phyloP scores from a whole-genome alignment of 1,284 basidiomycete genomes.

The Cerrena zonata region DNA sequence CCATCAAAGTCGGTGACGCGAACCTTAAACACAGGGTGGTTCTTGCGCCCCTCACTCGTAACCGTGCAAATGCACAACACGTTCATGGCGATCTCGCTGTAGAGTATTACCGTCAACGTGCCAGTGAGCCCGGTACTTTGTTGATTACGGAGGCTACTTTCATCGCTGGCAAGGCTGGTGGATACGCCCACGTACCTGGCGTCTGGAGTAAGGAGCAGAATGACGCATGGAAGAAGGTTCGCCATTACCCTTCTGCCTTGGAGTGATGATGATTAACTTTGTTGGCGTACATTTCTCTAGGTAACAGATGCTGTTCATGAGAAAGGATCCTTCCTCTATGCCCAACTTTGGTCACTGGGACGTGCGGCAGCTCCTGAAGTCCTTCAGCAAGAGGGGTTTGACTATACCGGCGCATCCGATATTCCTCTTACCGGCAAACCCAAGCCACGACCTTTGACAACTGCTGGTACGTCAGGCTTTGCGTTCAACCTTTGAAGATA shows the following conservation, averaged over 20 bases:
- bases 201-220: conserved; percentile 44
- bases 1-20: conserved; percentile 38
- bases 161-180: conserved; percentile 36
- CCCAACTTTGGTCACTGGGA: conserved; percentile 46
- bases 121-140: conserved; percentile 37
- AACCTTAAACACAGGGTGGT: conserved; percentile 41
- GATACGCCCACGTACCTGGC: conserved; percentile 34
- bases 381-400: conserved; percentile 23
- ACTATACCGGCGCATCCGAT: conserved; percentile 36
- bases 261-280: neutral
- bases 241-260: conserved; percentile 5
- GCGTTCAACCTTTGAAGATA: neutral
- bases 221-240: conserved; percentile 41
- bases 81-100: conserved; percentile 27
- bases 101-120: conserved; percentile 46
- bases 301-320: conserved; percentile 26
- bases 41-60: conserved; percentile 43
- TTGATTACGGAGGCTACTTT: conserved; percentile 45
- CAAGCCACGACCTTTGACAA: conserved; percentile 31
- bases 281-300: conserved; percentile 12
- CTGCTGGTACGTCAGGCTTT: conserved; percentile 18
- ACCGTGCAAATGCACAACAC: conserved; percentile 27
- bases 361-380: conserved; percentile 30
- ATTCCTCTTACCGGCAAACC: conserved; percentile 35
- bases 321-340: conserved; percentile 36